Evolutionary conservation across 1,284 basidiomycete genomes (phyloP), one percentile per base, ranked within the genome.

Genomic region (Lentinula novae-zelandiae): DNA sequence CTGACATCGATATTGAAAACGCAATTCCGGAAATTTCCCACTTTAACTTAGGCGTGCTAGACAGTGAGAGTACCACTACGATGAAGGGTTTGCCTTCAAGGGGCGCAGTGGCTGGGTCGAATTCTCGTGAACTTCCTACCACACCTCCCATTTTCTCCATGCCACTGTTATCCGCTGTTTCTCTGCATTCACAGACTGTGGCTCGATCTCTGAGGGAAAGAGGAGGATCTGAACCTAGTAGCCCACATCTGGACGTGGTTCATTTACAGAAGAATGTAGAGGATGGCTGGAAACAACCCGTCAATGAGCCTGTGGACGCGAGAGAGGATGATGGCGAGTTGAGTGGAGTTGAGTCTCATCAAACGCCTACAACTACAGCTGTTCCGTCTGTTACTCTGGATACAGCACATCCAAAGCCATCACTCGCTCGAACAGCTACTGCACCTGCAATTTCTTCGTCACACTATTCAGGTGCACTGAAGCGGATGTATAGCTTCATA

Each of bases 1-100:
- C 49, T 20, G 57, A 58, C 49, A 46, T 58, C 5, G 49, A 44
- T n/a, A 40, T 58, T 52, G 34, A 52, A n/a, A 38, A 50, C 27
- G 49, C 57, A 17, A 53, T 12, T 10, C 31, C 46, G 17, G 38
- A 49, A n/a, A 27, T 17, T 13, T 51, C 33, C 17, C 36, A 22
- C 12, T n/a, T 42, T 40, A 17, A 34, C 31, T 6, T 15, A 38
- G 12, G 15, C 38, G 5, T 17, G 8, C 10, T 7, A 22, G 44
- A 46, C 20, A 46, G n/a, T 20, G 20, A 20, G 9, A 46, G 44
- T 10, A n/a, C 27, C 27, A 27, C 20, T 10, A 12, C 44, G 20
- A 46, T 1, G 20, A 20, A 22, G 22, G 17, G 44, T 0, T 22
- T n/a, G 22, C 17, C 44, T 20, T 3, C 20, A 46, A 12, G 12